These are phyloP conservation scores for Dalbergia oliveri DNA, from an alignment of 306 rosid species.

Conservation along the genomic window DNA sequence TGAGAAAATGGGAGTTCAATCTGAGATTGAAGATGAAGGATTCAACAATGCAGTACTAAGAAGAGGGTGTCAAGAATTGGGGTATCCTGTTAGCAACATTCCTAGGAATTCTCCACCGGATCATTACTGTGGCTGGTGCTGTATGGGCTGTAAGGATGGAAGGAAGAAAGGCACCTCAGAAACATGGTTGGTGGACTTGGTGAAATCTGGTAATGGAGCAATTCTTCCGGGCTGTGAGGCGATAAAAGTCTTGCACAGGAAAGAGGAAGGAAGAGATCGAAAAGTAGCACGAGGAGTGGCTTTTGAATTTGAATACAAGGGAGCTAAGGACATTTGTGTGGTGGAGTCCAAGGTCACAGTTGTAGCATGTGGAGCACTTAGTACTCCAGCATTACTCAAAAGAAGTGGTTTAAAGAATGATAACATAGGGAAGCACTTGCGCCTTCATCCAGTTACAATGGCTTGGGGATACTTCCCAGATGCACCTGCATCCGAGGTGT, in stretches of 20 bases:
- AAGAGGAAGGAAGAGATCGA: conserved; percentile 52
- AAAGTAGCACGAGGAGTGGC: conserved; percentile 65
- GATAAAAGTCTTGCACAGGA: conserved; percentile 58
- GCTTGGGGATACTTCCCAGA: conserved; percentile 93
- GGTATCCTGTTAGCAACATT: conserved; percentile 64
- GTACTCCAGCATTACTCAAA: conserved; percentile 72
- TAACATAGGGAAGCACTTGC: conserved; percentile 78
- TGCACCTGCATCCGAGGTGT: conserved; percentile 43
- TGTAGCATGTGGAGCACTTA: conserved; percentile 83
- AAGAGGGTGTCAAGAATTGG: conserved; percentile 82
- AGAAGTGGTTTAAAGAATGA: conserved; percentile 72
- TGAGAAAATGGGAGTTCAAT: conserved; percentile 77
- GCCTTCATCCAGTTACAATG: conserved; percentile 88
- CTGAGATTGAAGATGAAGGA: conserved; percentile 70
- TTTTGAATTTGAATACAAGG: conserved; percentile 56
- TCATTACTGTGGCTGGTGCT: conserved; percentile 93
- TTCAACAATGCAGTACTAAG: conserved; percentile 78
- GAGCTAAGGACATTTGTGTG: conserved; percentile 62
- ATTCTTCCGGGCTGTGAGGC: conserved; percentile 77
- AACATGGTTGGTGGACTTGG: conserved; percentile 89
- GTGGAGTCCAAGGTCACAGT: conserved; percentile 83
- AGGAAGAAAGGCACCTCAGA: conserved; percentile 77
- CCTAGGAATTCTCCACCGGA: conserved; percentile 74
- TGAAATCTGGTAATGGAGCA: conserved; percentile 73
- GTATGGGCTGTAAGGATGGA: conserved; percentile 85